Evolutionary conservation across 2,329 filamentous ascomycete genomes (phyloP).

Genomic region (Botrytis aclada): DNA sequence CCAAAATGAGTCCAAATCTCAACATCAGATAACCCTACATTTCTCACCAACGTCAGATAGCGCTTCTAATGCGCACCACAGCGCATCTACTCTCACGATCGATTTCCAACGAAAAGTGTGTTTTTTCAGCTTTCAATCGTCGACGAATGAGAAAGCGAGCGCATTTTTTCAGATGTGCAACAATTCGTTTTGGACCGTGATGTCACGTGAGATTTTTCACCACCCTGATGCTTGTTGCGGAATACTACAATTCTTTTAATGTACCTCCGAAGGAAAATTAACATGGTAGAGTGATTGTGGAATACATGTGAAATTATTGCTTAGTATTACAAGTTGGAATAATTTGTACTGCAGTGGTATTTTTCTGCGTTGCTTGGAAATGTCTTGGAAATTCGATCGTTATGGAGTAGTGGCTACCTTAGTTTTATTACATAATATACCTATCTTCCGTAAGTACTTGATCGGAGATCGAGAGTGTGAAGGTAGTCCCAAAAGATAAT

Average conservation of each 20-base stretch:
- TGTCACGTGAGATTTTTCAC: not conserved
- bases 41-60: rapidly evolving
- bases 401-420: not conserved
- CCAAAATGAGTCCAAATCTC: not conserved
- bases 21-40: not conserved
- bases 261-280: not conserved
- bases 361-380: not conserved
- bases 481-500: too few relatives aligned
- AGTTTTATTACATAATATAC: not conserved
- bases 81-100: not conserved
- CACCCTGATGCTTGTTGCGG: not conserved
- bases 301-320: rapidly evolving
- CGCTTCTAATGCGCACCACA: not conserved
- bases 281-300: not conserved
- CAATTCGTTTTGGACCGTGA: not conserved
- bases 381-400: not conserved
- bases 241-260: not conserved
- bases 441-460: too few relatives aligned
- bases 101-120: not conserved
- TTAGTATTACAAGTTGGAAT: not conserved
- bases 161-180: constrained; percentile 13
- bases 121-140: not conserved
- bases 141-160: not conserved
- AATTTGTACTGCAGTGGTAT: rapidly evolving
- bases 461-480: too few relatives aligned